Evolutionary conservation across 257 asterid genomes (phyloP), one percentile per base, ranked within the genome.

Genomic region (Gentiana dahurica): DNA sequence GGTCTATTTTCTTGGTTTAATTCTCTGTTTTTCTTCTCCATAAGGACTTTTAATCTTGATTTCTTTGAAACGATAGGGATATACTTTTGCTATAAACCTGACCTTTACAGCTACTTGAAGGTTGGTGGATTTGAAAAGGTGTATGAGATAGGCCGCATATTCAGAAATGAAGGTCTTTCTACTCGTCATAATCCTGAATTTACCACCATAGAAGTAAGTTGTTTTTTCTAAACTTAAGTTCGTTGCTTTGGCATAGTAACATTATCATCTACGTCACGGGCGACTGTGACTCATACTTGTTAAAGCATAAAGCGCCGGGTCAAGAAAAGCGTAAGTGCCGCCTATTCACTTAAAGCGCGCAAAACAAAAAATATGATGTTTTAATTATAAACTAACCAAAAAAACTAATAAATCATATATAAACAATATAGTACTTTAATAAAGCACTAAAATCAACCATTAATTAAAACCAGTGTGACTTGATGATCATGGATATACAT

Each of bases 171-270:
- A 75, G 99, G 99, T 69, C 77, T 88, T 73, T 92, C 99, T 56
- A 92, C 99, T 43, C 99, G 97, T 38, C 99, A 92, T 76, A 92
- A 92, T 78, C 99, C 99, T 43, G 99, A 92, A 71, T 92, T 92
- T 73, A 92, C 99, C 75, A 88, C 99, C 50, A 88, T 92, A 63
- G 99, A 92, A 93, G 98, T 92, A 74, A 72, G 68, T 41, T 59
- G 34, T 70, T 35, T 57, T 47, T 52, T 53, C 65, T 55, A 36
- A 55, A 55, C 48, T 55, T 39, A 39, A 41, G 52, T 1, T 55
- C 46, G 33, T 57, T 33, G 34, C 36, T n/a, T 49, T 36, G 48
- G 3, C 46, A 39, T 11, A 35, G n/a, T 45, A 34, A 47, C 34
- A 12, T 49, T 24, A 38, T 61, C 34, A 36, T 41, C 11, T 8